Percentiles rank a stretch among this genome's conserved stretches.
phyloP scores from a whole-genome alignment of 2,329 filamentous ascomycete genomes.

The Beauveria scarabaeidicola region DNA sequence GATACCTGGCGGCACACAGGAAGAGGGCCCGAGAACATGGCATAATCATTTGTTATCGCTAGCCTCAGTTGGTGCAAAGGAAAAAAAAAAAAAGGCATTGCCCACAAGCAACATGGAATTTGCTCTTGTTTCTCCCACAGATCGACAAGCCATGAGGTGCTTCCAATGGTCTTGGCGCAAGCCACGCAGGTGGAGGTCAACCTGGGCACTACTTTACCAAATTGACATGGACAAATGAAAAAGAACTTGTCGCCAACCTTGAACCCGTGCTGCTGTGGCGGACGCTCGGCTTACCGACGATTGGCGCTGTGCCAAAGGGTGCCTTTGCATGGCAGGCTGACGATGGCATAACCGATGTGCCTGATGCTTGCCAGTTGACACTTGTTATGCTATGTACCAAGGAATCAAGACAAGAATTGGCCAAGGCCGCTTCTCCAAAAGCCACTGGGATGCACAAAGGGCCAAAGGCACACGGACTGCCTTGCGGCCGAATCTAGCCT shows the following conservation, averaged over 20 bases:
- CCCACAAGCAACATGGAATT: background rate
- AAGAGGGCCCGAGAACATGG: too few species aligned
- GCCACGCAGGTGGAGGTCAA: background rate
- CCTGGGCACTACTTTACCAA: background rate
- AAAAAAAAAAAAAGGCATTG: background rate
- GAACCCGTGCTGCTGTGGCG: background rate
- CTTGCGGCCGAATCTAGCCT: background rate
- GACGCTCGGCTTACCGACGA: background rate
- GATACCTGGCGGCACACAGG: background rate
- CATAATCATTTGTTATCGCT: too few species aligned
- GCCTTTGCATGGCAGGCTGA: background rate
- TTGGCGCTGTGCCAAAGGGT: too few species aligned
- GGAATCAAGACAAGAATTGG: background rate
- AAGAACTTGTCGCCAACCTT: background rate
- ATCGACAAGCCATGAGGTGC: constrained; percentile 3
- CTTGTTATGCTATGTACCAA: background rate
- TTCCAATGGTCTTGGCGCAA: background rate
- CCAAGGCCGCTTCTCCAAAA: background rate
- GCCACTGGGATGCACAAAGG: constrained; percentile 1
- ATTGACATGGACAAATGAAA: background rate
- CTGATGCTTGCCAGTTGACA: background rate
- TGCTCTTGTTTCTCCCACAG: background rate
- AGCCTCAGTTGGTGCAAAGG: background rate
- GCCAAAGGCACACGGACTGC: background rate
- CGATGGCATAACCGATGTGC: too few species aligned